Conservation (phyloP, 352 stramenopile genomes). For the Peronospora destructor region DNA sequence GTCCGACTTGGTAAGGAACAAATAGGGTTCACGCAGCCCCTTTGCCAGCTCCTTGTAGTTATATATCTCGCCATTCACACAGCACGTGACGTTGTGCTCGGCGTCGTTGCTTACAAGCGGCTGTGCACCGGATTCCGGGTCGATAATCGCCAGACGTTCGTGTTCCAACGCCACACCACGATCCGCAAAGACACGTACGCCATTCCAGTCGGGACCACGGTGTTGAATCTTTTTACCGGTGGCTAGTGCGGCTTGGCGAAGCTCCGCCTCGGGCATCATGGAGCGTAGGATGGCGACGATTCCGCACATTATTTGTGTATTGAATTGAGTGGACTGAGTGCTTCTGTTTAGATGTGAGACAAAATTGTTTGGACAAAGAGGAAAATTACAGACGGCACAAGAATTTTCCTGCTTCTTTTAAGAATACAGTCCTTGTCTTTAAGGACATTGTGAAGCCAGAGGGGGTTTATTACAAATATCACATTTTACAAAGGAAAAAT, state of each 20-base stretch:
- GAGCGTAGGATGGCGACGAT: constrained; percentile 98
- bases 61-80: constrained; percentile 99
- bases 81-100: constrained; percentile 86
- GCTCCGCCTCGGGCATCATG: constrained; percentile 87
- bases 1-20: constrained; percentile 93
- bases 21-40: constrained; percentile 83
- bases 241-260: constrained; percentile 91
- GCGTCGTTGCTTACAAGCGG: constrained; percentile 85
- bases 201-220: constrained; percentile 95
- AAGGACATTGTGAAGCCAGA: too few species aligned
- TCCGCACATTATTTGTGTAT: constrained; percentile 86
- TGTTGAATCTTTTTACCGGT: constrained; percentile 94
- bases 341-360: background rate
- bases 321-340: background rate
- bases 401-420: too few species aligned
- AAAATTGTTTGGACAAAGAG: too few species aligned
- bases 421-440: too few species aligned
- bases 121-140: constrained; percentile 94
- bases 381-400: too few species aligned
- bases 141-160: constrained; percentile 97
- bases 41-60: constrained; percentile 97
- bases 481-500: too few species aligned
- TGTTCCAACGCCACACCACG: constrained; percentile 90
- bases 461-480: too few species aligned
- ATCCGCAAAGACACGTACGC: constrained; percentile 72